These are phyloP conservation scores for Polyporus tsugae DNA, from an alignment of 1,284 basidiomycete species.

Conservation along the genomic window DNA sequence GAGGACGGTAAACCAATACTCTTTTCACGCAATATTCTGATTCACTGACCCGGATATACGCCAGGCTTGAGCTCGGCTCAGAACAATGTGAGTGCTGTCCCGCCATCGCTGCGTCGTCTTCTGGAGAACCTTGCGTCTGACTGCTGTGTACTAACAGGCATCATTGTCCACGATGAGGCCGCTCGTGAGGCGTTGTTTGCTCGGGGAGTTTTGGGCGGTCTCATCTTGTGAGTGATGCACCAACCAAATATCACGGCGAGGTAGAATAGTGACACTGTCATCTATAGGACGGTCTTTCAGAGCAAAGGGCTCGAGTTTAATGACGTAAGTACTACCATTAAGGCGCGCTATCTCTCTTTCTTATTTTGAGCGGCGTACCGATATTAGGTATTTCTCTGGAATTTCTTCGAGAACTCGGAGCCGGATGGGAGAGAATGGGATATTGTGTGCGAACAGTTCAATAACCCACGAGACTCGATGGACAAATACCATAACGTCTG, in stretches of 20 bases:
- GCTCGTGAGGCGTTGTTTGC: not conserved
- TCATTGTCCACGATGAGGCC: constrained; percentile 5
- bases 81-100: constrained; percentile 6
- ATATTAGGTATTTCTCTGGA: constrained; percentile 68
- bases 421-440: constrained; percentile 62
- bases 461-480: constrained; percentile 50
- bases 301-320: constrained; percentile 80
- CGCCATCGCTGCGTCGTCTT: not conserved
- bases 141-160: not conserved
- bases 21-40: not conserved
- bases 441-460: constrained; percentile 52
- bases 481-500: constrained; percentile 60
- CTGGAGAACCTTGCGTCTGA: not conserved
- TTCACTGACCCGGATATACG: not conserved
- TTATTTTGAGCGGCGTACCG: not conserved
- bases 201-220: not conserved
- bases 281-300: constrained; percentile 66
- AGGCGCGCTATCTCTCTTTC: not conserved
- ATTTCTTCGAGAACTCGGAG: constrained; percentile 72
- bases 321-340: constrained; percentile 53
- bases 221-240: not conserved
- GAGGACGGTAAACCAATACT: constrained; percentile 46
- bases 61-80: constrained; percentile 6
- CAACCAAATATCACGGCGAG: not conserved
- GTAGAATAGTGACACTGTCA: not conserved